These are phyloP conservation scores for Yarrowia galli DNA, from an alignment of 1,139 yeast species.

Conservation along the genomic window DNA sequence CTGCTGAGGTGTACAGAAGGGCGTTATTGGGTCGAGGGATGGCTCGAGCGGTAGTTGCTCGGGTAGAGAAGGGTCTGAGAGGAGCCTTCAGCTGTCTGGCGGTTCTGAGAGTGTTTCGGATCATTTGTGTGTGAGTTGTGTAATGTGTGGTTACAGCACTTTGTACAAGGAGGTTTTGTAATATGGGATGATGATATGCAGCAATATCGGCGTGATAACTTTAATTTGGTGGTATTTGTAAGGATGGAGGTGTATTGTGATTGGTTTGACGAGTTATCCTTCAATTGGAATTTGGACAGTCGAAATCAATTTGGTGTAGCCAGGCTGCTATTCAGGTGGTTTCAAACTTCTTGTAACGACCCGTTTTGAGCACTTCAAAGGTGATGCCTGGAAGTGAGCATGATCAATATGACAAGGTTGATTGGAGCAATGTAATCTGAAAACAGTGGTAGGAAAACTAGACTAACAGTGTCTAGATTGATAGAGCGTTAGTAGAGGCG, in stretches of 20 bases:
- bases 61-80: constrained; percentile 1
- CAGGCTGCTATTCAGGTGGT: no score
- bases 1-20: constrained; percentile 12
- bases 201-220: constrained; percentile 4
- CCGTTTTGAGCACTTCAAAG: neutral
- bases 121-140: neutral
- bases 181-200: neutral
- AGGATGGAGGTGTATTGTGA: neutral
- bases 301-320: no score
- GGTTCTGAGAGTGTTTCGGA: constrained; percentile 5
- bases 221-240: no score
- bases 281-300: neutral
- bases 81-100: neutral
- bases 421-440: neutral
- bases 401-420: constrained; percentile 2
- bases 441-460: neutral
- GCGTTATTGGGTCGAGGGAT: constrained; percentile 10
- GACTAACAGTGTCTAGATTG: no score
- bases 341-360: no score
- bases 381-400: neutral
- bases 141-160: neutral
- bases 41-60: neutral
- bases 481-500: no score
- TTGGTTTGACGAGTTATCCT: no score
- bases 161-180: no score